Evolutionary conservation across 345 rosid genomes (phyloP), one percentile per base, ranked within the genome.

Genomic region (Bretschneidera sinensis): DNA sequence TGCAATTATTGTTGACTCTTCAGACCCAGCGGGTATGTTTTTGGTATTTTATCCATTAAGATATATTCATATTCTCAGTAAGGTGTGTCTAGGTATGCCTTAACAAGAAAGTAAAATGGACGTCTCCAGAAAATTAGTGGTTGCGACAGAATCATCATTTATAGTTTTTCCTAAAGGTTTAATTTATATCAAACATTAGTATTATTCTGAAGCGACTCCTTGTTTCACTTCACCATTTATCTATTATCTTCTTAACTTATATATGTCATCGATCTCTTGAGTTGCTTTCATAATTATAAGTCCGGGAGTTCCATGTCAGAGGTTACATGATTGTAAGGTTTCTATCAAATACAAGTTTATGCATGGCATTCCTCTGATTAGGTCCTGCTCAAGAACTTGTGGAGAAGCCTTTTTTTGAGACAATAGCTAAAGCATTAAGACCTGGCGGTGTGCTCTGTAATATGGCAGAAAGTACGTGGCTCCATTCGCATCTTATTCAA

Each of bases 401-500:
- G 49, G 95, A 86, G 84, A 94, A 83, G 83, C 99, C 99, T 52
- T 88, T 90, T 78, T 88, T 90, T 51, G 89, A 94, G 68, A 80
- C 82, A 5, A 58, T 90, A 65, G 95, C 96, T 11, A 78, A 69
- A 62, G 88, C 97, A 5, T 74, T 94, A 64, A 82, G 84, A 83
- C 97, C 92, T 58, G 96, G 99, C 24, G 99, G 99, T 60, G 81
- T 90, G 63, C 87, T 94, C 49, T 94, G 95, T 72, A 94, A 88
- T 81, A 88, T 90, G 97, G 95, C 97, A 6, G 97, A 94, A 74
- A 90, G 99, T 66, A 84, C 88, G 91, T 90, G 99, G 99, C 99
- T 94, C 21, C 99, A 90, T 68, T 88, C 97, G 7, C 97, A 94
- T 79, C 88, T 94, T 61, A 85, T 94, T 59, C 75, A 94, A 73